These are phyloP conservation scores for Sclerotiophoma versabilis DNA, from an alignment of 2,329 filamentous ascomycete genomes.

Conservation along the genomic window DNA sequence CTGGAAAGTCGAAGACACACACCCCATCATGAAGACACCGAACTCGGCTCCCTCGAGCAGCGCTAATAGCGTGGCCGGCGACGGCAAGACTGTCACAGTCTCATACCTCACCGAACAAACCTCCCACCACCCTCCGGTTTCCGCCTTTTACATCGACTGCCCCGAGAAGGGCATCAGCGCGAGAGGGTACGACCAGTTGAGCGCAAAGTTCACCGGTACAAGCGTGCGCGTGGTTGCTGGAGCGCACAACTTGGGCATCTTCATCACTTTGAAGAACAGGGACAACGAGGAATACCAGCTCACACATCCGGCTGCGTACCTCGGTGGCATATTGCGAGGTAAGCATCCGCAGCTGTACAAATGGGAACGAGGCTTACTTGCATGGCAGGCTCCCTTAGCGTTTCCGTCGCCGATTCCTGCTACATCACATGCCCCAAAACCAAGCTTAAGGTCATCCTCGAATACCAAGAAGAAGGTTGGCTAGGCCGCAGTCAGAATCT, in stretches of 20 bases:
- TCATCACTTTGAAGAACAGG: conserved; percentile 81
- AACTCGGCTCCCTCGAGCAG: conserved; percentile 52
- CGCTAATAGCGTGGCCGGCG: conserved; percentile 45
- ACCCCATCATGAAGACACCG: conserved; percentile 63
- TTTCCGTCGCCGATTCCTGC: conserved; percentile 88
- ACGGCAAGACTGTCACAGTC: conserved; percentile 70
- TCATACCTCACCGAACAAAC: conserved; percentile 98
- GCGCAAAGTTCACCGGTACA: conserved; percentile 96
- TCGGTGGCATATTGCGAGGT: conserved; percentile 84
- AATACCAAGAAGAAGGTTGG: conserved; percentile 96
- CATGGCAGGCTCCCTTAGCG: conserved; percentile 71
- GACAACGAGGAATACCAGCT: conserved; percentile 92
- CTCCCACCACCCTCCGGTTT: conserved; percentile 96
- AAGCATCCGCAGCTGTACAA: background rate
- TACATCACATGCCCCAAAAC: conserved; percentile 91
- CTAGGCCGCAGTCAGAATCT: conserved; percentile 89
- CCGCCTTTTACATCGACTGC: conserved; percentile 92
- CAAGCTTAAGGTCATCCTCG: conserved; percentile 86
- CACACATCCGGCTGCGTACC: conserved; percentile 90
- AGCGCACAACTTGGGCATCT: conserved; percentile 94
- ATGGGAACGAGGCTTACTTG: conserved; percentile 18
- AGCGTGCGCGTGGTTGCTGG: conserved; percentile 90
- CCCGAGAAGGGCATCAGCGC: conserved; percentile 88
- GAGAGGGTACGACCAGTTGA: conserved; percentile 92
- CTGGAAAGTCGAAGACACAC: conserved; percentile 87